Conservation (phyloP, 2,329 filamentous ascomycete genomes). For the Epichloe scottii region DNA sequence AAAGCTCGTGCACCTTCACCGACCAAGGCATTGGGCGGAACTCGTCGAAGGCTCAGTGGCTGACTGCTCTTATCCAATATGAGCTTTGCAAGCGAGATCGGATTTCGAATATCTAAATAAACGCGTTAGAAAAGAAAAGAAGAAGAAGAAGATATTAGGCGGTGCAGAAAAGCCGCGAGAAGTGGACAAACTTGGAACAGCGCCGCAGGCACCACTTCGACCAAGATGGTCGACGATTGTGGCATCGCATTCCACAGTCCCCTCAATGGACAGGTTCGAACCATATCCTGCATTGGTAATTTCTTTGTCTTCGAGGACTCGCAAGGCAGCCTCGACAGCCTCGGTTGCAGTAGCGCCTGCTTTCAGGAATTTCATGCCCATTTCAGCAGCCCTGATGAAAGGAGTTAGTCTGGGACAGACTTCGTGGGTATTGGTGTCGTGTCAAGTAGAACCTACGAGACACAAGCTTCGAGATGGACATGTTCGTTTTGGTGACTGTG, state of each 20-base stretch:
- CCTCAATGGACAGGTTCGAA: slow-evolving; percentile 85
- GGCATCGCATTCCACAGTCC: slow-evolving; percentile 87
- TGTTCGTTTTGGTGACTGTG: slow-evolving; percentile 80
- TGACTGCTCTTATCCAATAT: slow-evolving; percentile 68
- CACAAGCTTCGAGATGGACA: slow-evolving; percentile 74
- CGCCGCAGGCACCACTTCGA: slow-evolving; percentile 84
- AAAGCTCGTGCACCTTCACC: slow-evolving; percentile 79
- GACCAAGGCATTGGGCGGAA: slow-evolving; percentile 85
- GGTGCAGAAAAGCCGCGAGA: not conserved
- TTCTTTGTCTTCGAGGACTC: slow-evolving; percentile 79
- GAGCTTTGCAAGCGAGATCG: slow-evolving; percentile 72
- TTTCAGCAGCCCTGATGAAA: slow-evolving; percentile 58
- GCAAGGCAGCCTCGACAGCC: slow-evolving; percentile 81
- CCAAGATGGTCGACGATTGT: slow-evolving; percentile 85
- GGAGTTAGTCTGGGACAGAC: not conserved
- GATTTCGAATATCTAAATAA: slow-evolving; percentile 71
- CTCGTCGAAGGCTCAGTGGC: slow-evolving; percentile 70
- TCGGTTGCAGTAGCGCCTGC: slow-evolving; percentile 71
- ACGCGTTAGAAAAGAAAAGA: not conserved
- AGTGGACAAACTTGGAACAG: slow-evolving; percentile 62
- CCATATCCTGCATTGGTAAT: slow-evolving; percentile 96
- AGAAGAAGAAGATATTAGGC: no score
- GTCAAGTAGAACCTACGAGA: slow-evolving; percentile 50
- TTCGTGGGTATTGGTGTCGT: not conserved
- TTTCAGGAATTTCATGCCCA: slow-evolving; percentile 70